phyloP scores from a whole-genome alignment of 129 eudicot species.

The Artemisia argyi region DNA sequence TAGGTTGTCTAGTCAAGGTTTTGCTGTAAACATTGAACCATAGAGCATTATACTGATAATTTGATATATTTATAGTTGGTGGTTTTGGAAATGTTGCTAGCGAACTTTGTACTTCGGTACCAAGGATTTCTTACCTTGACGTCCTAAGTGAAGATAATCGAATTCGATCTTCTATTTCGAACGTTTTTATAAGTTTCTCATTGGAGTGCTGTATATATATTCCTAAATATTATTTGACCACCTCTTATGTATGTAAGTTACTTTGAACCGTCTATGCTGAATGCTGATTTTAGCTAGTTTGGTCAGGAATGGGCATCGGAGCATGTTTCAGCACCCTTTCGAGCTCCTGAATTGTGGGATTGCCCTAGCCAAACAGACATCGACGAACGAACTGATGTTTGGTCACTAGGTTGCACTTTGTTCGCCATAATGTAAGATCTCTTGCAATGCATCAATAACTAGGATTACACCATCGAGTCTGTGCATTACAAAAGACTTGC shows the following conservation, averaged over 20 bases:
- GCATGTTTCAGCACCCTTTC: constrained; percentile 90
- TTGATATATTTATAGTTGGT: background rate
- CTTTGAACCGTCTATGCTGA: background rate
- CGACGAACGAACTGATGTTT: constrained; percentile 90
- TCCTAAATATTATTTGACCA: background rate
- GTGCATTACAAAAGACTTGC: background rate
- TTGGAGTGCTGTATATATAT: background rate
- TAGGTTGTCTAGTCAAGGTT: background rate
- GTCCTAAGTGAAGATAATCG: background rate
- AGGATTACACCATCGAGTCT: background rate
- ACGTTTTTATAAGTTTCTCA: no score
- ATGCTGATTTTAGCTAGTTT: constrained; percentile 22
- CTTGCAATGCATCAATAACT: constrained; percentile 15
- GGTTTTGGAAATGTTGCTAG: background rate
- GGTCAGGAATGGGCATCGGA: constrained; percentile 93
- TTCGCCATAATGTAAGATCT: constrained; percentile 78
- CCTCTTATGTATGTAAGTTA: constrained; percentile 1
- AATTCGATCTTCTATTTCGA: background rate
- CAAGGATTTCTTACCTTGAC: background rate
- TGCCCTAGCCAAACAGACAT: constrained; percentile 94
- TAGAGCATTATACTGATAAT: background rate
- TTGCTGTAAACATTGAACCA: background rate
- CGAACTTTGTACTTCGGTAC: background rate
- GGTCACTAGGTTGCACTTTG: constrained; percentile 93
- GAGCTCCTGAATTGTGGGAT: constrained; percentile 97